phyloP scores from a whole-genome alignment of 768 basidiomycete genomes.

The Sarcodon aspratus region DNA sequence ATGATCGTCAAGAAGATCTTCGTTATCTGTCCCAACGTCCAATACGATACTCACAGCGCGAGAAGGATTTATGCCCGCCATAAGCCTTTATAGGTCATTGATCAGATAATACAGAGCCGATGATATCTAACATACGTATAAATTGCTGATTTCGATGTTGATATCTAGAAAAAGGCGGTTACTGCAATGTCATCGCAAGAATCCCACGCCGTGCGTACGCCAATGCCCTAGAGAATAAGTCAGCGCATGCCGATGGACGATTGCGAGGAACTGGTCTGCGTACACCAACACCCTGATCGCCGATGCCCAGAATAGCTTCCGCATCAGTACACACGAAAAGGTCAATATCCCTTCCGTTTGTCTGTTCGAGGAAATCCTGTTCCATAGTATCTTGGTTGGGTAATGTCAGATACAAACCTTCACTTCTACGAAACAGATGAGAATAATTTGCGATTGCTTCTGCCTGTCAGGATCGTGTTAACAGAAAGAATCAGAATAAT shows the following conservation, averaged over 20 bases:
- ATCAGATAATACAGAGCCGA: neutral
- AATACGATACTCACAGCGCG: slow-evolving; percentile 47
- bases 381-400: slow-evolving; percentile 59
- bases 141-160: slow-evolving; percentile 67
- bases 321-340: slow-evolving; percentile 78
- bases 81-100: slow-evolving; percentile 27
- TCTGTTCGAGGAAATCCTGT: slow-evolving; percentile 61
- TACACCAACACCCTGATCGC: slow-evolving; percentile 66
- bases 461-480: slow-evolving; percentile 29
- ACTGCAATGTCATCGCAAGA: neutral
- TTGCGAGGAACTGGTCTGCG: slow-evolving; percentile 5
- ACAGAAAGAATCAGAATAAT: neutral
- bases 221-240: slow-evolving; percentile 19
- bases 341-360: slow-evolving; percentile 50
- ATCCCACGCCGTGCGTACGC: slow-evolving; percentile 12
- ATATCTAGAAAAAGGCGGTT: slow-evolving; percentile 34
- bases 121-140: slow-evolving; percentile 39
- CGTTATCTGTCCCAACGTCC: slow-evolving; percentile 73
- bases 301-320: slow-evolving; percentile 77
- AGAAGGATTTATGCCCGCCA: slow-evolving; percentile 56
- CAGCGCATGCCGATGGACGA: neutral
- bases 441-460: slow-evolving; percentile 81
- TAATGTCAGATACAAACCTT: slow-evolving; percentile 66
- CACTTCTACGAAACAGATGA: slow-evolving; percentile 68
- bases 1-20: slow-evolving; percentile 45